A percentile compares a stretch with the other conserved stretches of the same genome.
Evolutionary conservation across 2,329 filamentous ascomycete species (phyloP).

Genomic region (Aspergillus proliferans): DNA sequence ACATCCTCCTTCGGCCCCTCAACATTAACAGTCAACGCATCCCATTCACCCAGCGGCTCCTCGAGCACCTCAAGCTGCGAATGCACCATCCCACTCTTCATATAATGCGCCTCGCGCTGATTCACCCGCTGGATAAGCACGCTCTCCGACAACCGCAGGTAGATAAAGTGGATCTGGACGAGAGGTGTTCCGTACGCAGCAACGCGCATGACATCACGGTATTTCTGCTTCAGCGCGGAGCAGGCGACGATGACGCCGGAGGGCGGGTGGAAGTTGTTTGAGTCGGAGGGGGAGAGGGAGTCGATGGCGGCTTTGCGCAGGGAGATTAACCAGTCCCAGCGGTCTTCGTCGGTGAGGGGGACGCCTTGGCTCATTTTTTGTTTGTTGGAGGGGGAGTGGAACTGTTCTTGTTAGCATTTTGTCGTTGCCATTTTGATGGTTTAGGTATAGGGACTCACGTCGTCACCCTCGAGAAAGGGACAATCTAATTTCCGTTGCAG

Average conservation of each 20-base stretch:
- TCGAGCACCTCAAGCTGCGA: conserved; percentile 89
- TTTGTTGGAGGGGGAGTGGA: conserved; percentile 60
- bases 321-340: conserved; percentile 92
- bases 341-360: conserved; percentile 84
- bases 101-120: conserved; percentile 76
- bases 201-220: conserved; percentile 83
- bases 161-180: conserved; percentile 86
- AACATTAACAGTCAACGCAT: conserved; percentile 65
- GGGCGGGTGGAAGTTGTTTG: conserved; percentile 44
- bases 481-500: conserved; percentile 57
- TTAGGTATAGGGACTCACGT: conserved; percentile 49
- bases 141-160: conserved; percentile 71
- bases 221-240: conserved; percentile 93
- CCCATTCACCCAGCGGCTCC: conserved; percentile 66
- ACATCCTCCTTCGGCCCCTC: conserved; percentile 51
- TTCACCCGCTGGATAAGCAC: conserved; percentile 70
- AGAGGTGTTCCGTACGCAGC: conserved; percentile 68
- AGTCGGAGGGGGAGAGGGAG: conserved; percentile 37
- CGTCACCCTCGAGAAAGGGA: conserved; percentile 71
- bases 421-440: background rate
- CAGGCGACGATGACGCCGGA: conserved; percentile 89
- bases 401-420: conserved; percentile 24
- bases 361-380: conserved; percentile 84
- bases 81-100: conserved; percentile 92
- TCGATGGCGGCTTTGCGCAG: conserved; percentile 60